Evolutionary conservation across 2,329 filamentous ascomycete genomes (phyloP).

Genomic region (Phoma herbarum): DNA sequence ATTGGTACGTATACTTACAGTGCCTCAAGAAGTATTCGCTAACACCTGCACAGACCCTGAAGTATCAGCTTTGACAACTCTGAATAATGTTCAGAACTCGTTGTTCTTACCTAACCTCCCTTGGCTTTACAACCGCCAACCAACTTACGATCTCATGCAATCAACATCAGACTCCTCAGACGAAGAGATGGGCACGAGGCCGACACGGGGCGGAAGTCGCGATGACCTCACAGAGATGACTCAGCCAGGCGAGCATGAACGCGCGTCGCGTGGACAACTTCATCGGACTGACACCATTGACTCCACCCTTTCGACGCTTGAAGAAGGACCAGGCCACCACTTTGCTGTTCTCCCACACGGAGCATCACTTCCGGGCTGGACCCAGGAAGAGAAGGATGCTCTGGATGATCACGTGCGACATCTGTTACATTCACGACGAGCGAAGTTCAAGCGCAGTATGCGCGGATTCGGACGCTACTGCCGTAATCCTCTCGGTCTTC

Average conservation of each 20-base stretch:
- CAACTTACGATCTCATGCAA: slow-evolving; percentile 76
- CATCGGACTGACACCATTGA: slow-evolving; percentile 43
- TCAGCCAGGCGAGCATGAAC: slow-evolving; percentile 28
- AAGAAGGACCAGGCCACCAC: slow-evolving; percentile 63
- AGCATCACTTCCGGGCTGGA: slow-evolving; percentile 78
- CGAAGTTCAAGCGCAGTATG: slow-evolving; percentile 79
- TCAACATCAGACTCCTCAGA: slow-evolving; percentile 47
- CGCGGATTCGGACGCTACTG: slow-evolving; percentile 84
- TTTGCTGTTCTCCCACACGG: slow-evolving; percentile 84
- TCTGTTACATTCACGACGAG: slow-evolving; percentile 81
- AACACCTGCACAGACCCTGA: slow-evolving; percentile 72
- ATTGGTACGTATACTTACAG: slow-evolving; percentile 63
- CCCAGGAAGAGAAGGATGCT: slow-evolving; percentile 73
- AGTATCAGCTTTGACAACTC: slow-evolving; percentile 80
- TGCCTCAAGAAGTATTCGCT: slow-evolving; percentile 9
- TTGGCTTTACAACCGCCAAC: slow-evolving; percentile 75
- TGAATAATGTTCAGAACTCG: slow-evolving; percentile 93
- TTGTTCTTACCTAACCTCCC: slow-evolving; percentile 85
- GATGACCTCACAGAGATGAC: slow-evolving; percentile 31
- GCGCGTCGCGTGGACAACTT: slow-evolving; percentile 23
- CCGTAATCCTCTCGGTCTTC: slow-evolving; percentile 74
- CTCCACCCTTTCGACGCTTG: slow-evolving; percentile 44
- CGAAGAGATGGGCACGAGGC: slow-evolving; percentile 34
- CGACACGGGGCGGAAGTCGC: slow-evolving; percentile 14
- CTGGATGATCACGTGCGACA: slow-evolving; percentile 88